A percentile compares a stretch with the other conserved stretches of the same genome.
Evolutionary conservation across 23 red algal species (phyloP).

Genomic region (Gracilaria caudata): DNA sequence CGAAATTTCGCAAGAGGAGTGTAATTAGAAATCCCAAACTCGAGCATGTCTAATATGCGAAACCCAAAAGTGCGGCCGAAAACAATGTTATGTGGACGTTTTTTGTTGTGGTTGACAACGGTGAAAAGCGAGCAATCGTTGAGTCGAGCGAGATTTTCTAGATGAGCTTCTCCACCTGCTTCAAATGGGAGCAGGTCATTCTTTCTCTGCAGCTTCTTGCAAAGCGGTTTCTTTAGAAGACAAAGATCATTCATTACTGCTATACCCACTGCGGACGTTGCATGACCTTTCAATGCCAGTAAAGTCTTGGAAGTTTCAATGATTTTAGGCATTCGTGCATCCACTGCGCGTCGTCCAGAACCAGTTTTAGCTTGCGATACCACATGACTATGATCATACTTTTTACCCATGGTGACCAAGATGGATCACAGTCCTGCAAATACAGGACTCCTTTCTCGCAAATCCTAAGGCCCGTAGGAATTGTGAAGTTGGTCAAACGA

Average conservation of each 20-base stretch:
- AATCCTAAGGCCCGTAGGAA: neutral
- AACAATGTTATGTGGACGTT: constrained; percentile 90
- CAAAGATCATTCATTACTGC: constrained; percentile 67
- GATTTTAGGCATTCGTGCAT: constrained; percentile 63
- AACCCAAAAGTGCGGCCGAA: constrained; percentile 88
- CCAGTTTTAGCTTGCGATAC: constrained; percentile 47
- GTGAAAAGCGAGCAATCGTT: constrained; percentile 92
- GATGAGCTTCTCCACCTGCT: constrained; percentile 74
- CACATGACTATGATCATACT: constrained; percentile 48
- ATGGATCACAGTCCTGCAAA: neutral
- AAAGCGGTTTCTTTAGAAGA: constrained; percentile 70
- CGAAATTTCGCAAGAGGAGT: constrained; percentile 44
- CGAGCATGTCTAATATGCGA: constrained; percentile 95
- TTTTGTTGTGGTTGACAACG: constrained; percentile 89
- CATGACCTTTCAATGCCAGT: constrained; percentile 75
- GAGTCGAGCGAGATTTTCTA: constrained; percentile 81
- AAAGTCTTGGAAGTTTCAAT: constrained; percentile 78
- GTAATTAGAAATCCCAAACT: constrained; percentile 82
- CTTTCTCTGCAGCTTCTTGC: constrained; percentile 74
- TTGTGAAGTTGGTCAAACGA: no score
- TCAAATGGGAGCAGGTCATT: constrained; percentile 95
- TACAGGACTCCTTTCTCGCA: neutral
- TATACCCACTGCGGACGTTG: constrained; percentile 59
- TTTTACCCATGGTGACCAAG: constrained; percentile 33
- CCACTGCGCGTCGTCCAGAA: constrained; percentile 65